These are phyloP conservation scores for Lepiota venenata DNA, from an alignment of 768 basidiomycete species.

Conservation along the genomic window DNA sequence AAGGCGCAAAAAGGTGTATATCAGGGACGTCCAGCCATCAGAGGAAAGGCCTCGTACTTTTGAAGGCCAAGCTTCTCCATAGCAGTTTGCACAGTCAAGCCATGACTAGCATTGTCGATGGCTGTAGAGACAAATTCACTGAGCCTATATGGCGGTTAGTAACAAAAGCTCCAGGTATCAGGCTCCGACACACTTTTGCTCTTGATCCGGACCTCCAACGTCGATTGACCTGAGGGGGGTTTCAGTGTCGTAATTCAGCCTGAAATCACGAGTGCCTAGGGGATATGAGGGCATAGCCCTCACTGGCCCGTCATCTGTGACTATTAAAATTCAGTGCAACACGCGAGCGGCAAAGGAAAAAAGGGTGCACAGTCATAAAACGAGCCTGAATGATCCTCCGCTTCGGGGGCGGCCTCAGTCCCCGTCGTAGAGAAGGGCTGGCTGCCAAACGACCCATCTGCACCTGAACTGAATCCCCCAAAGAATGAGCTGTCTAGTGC, in stretches of 20 bases:
- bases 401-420: not conserved
- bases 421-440: not conserved
- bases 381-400: not conserved
- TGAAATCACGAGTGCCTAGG: constrained; percentile 27
- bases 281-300: not conserved
- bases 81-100: constrained; percentile 47
- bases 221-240: constrained; percentile 49
- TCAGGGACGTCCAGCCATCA: not conserved
- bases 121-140: constrained; percentile 59
- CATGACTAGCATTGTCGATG: constrained; percentile 55
- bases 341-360: not conserved
- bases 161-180: not conserved
- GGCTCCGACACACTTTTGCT: constrained; percentile 35
- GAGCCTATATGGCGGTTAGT: constrained; percentile 33
- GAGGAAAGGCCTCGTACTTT: constrained; percentile 33
- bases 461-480: not conserved
- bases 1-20: not conserved
- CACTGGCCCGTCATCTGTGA: not conserved
- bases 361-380: not conserved
- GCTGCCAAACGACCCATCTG: not conserved
- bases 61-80: constrained; percentile 49
- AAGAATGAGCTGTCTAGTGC: constrained; percentile 2
- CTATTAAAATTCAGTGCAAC: not conserved
- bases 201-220: constrained; percentile 56
- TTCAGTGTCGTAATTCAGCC: constrained; percentile 47